phyloP scores from a whole-genome alignment of 2,329 filamentous ascomycete genomes.

The Beauveria sp. region DNA sequence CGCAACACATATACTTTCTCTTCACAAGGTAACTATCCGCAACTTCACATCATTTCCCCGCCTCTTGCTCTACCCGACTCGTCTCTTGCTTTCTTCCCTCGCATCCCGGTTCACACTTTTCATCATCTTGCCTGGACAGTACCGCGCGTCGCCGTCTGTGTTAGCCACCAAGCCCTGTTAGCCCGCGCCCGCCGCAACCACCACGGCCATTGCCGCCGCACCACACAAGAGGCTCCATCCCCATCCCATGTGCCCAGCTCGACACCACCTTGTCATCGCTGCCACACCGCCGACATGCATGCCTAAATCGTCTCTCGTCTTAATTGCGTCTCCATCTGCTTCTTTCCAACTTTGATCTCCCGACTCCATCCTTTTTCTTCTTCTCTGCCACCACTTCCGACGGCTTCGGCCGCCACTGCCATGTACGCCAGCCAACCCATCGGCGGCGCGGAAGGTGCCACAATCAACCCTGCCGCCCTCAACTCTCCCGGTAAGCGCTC shows the following conservation, averaged over 20 bases:
- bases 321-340: constrained; percentile 1
- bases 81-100: not conserved
- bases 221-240: constrained; percentile 9
- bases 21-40: constrained; percentile 4
- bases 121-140: not conserved
- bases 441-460: constrained; percentile 75
- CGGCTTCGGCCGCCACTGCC: constrained; percentile 17
- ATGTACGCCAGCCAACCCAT: constrained; percentile 46
- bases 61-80: not conserved
- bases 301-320: not conserved
- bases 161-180: not conserved
- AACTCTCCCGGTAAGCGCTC: constrained; percentile 63
- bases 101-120: not conserved
- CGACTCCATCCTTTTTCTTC: not conserved
- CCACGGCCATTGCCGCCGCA: constrained; percentile 11
- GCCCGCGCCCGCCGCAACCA: constrained; percentile 5
- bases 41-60: not conserved
- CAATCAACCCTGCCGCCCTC: constrained; percentile 84
- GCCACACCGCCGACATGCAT: constrained; percentile 11
- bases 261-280: constrained; percentile 9
- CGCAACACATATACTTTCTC: not conserved
- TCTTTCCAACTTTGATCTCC: not conserved
- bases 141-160: constrained; percentile 2
- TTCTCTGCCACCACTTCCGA: constrained; percentile 16
- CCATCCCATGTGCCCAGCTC: constrained; percentile 13